A percentile compares a stretch with the other conserved stretches of the same genome.
Conservation (phyloP, 768 basidiomycete genomes). For the Pisolithus microcarpus region DNA sequence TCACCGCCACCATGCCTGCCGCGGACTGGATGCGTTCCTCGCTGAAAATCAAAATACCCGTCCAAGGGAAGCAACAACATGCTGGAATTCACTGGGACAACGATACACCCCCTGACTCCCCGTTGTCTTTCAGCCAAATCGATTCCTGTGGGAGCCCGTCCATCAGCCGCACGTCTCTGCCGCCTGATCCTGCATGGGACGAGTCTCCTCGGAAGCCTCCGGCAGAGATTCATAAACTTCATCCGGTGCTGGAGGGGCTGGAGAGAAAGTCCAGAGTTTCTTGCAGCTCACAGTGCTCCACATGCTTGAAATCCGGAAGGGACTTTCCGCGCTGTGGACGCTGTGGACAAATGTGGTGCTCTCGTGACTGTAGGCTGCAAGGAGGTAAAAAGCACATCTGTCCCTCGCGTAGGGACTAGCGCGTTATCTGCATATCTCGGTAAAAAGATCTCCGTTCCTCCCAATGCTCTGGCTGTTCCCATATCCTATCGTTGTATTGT, state of each 20-base stretch:
- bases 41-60: conserved; percentile 14
- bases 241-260: conserved; percentile 44
- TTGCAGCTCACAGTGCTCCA: conserved; percentile 36
- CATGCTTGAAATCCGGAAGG: conserved; percentile 45
- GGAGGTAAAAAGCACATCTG: conserved; percentile 50
- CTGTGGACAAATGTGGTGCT: conserved; percentile 58
- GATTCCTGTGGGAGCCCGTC: conserved; percentile 26
- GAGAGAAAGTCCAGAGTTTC: conserved; percentile 50
- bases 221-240: conserved; percentile 13
- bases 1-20: conserved; percentile 33
- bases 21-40: conserved; percentile 21
- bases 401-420: conserved; percentile 10
- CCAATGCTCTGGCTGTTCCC: neutral
- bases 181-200: conserved; percentile 16
- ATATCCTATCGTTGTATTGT: neutral
- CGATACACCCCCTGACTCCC: conserved; percentile 25
- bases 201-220: conserved; percentile 13
- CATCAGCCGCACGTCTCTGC: conserved; percentile 35
- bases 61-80: conserved; percentile 3
- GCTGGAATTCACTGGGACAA: conserved; percentile 7
- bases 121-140: conserved; percentile 17
- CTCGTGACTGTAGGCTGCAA: conserved; percentile 49
- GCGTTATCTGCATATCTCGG: neutral
- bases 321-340: conserved; percentile 58
- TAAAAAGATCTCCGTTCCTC: neutral